Evolutionary conservation across 139 green algal genomes (phyloP).

Genomic region (Raphidocelis subcapitata): DNA sequence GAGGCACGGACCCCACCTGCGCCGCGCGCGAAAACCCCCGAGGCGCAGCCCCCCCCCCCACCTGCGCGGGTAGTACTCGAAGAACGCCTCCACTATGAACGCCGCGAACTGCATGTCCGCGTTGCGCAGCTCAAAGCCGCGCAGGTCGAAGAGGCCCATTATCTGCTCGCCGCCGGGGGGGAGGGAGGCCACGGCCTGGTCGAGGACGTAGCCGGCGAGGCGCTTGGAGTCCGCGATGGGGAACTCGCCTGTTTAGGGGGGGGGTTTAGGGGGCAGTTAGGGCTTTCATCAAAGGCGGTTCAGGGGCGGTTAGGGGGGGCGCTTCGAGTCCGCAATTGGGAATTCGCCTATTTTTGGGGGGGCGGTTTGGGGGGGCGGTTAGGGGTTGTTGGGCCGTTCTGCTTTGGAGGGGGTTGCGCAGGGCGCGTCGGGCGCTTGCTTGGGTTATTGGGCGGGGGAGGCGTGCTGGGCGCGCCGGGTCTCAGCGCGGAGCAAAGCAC

Average conservation of each 20-base stretch:
- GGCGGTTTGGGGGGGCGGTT: too few relatives aligned
- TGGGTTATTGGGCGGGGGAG: too few relatives aligned
- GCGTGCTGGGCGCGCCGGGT: too few relatives aligned
- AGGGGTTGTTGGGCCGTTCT: too few relatives aligned
- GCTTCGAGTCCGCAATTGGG: too few relatives aligned
- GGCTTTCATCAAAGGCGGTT: background rate
- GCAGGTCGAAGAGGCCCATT: slow-evolving; percentile 93
- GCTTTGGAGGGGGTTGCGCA: too few relatives aligned
- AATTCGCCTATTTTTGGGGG: too few relatives aligned
- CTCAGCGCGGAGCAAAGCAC: background rate
- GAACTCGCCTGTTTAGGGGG: slow-evolving; percentile 50
- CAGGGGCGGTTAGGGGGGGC: background rate
- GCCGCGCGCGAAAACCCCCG: too few relatives aligned
- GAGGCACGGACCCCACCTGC: too few relatives aligned
- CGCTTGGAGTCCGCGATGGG: slow-evolving; percentile 66
- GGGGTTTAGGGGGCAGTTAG: background rate
- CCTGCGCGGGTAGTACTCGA: slow-evolving; percentile 90
- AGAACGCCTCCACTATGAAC: slow-evolving; percentile 95
- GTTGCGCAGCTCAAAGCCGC: slow-evolving; percentile 78
- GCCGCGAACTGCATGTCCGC: slow-evolving; percentile 83
- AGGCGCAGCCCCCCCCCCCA: too few relatives aligned
- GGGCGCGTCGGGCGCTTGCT: too few relatives aligned
- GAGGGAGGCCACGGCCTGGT: slow-evolving; percentile 62
- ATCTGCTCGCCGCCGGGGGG: slow-evolving; percentile 67
- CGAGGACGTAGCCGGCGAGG: slow-evolving; percentile 69